These are phyloP conservation scores for Pharus latifolius DNA, from an alignment of 176 grass and related monocot species.

Conservation along the genomic window DNA sequence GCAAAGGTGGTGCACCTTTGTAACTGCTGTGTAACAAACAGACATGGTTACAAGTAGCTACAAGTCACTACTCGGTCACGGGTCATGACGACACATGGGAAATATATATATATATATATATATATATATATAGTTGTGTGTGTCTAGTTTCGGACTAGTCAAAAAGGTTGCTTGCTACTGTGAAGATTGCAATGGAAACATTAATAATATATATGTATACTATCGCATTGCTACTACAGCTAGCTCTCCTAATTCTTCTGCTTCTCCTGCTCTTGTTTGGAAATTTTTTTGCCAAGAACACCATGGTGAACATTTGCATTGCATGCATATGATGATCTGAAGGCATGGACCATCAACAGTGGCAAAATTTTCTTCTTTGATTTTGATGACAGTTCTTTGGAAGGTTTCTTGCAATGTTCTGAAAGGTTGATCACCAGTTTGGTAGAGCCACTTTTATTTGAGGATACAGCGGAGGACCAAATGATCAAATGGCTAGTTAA, in stretches of 20 bases:
- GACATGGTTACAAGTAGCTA: background rate
- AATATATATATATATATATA: too few relatives aligned
- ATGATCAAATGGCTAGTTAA: too few relatives aligned
- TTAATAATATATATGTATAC: background rate
- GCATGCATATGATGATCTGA: background rate
- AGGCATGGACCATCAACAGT: background rate
- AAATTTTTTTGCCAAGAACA: background rate
- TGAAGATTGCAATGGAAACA: background rate
- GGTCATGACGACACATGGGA: background rate
- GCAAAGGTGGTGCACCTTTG: slow-evolving; percentile 24
- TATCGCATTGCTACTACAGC: too few relatives aligned
- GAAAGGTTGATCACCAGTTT: background rate
- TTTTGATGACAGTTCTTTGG: background rate
- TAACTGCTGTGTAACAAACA: background rate
- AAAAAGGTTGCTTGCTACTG: slow-evolving; percentile 8
- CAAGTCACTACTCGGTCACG: background rate
- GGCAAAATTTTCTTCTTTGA: background rate
- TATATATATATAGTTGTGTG: slow-evolving; percentile 7
- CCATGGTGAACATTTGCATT: background rate
- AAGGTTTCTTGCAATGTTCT: background rate
- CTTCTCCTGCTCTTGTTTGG: background rate
- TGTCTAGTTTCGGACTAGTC: slow-evolving; percentile 28
- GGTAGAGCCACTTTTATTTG: background rate
- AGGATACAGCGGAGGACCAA: too few relatives aligned
- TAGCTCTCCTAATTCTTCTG: background rate